Evolutionary conservation across 2,329 filamentous ascomycete genomes (phyloP).

Genomic region (Paracoccidioides lutzii): DNA sequence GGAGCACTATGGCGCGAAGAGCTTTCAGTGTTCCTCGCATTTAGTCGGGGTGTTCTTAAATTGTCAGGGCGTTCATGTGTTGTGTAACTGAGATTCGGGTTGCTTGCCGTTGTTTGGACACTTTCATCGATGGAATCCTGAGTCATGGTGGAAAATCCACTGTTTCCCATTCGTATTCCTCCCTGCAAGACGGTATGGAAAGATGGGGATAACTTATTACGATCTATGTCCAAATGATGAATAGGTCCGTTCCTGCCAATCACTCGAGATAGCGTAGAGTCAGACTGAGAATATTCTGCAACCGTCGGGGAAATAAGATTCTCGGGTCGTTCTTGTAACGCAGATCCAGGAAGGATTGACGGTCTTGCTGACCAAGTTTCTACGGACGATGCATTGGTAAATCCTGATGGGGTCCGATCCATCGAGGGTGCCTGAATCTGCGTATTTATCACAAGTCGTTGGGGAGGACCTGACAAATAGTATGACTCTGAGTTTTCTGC

Average conservation of each 20-base stretch:
- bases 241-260: slow-evolving; percentile 2
- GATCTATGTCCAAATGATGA: neutral
- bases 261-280: neutral
- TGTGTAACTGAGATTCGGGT: neutral
- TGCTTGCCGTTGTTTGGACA: neutral
- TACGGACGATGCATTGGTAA: neutral
- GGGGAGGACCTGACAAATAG: neutral
- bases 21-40: neutral
- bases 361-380: neutral
- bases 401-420: too few species aligned
- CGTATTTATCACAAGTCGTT: neutral
- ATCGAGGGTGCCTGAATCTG: neutral
- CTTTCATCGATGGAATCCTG: neutral
- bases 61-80: neutral
- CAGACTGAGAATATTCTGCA: neutral
- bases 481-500: neutral
- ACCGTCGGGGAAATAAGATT: neutral
- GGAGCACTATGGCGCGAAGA: neutral
- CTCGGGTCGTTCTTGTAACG: neutral
- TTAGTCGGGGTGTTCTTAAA: neutral
- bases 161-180: neutral
- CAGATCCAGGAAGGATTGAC: neutral
- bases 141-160: neutral
- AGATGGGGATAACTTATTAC: neutral
- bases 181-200: neutral